Evolutionary conservation across 768 basidiomycete genomes (phyloP), one percentile per base, ranked within the genome.

Genomic region (Lentinula sp.): DNA sequence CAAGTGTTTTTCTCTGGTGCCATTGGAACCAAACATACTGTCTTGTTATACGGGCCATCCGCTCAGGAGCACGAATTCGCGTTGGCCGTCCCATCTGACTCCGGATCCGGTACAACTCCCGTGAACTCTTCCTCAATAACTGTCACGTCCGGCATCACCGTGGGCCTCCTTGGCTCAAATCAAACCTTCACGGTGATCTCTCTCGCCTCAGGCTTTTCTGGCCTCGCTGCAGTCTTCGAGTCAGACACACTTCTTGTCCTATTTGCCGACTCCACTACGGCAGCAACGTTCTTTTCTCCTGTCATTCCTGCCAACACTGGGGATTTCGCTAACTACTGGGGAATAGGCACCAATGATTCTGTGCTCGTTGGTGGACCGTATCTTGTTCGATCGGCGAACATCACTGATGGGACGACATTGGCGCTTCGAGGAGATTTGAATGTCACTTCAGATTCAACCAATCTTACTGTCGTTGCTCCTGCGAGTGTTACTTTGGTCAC

Each of bases 251-350:
- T 89, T 65, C 78, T 92, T 21, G 71, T 94, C 28, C 72, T 93
- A 15, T 91, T 78, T 66, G 82, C 84, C 6, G 90, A 93, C 66
- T 78, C 84, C 0, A 72, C 67, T 13, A 88, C 88, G 0, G 86
- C 87, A 1, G 81, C 78, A 34, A 87, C 85, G 0, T 91, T 91
- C 76, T 94, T 88, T 85, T 78, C 87, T 5, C 93, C 93, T 1
- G 78, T 82, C 21, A 77, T 93, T 46, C 34, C 57, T 49, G 71
- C 85, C 7, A 64, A 70, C 4, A 70, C 67, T 5, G 72, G 78
- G 31, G 74, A 79, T 11, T 77, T 87, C 60, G 74, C 74, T 43
- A 84, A 82, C 65, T 92, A 77, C 76, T 93, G 87, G 87, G 78
- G 84, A 56, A 73, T 90, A 56, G 91, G 91, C 28, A 85, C 87